phyloP scores from a whole-genome alignment of 106 monocot species.

The Xerophyta viscosa region DNA sequence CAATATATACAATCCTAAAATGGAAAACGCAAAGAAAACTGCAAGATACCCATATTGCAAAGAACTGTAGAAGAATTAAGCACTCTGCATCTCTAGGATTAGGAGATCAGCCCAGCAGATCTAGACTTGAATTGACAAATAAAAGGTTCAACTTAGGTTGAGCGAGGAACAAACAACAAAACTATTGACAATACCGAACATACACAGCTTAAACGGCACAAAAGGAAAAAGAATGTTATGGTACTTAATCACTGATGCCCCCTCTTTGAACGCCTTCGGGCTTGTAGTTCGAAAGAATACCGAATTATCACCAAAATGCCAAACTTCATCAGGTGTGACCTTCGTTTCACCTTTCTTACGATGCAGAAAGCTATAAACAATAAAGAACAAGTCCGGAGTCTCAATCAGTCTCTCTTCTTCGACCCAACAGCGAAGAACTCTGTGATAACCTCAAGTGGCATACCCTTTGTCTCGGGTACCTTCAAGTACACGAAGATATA shows the following conservation, averaged over 20 bases:
- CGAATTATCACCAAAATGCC: neutral
- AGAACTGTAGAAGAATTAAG: too few relatives aligned
- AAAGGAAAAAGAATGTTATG: neutral
- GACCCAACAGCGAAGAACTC: slow-evolving; percentile 40
- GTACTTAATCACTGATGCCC: neutral
- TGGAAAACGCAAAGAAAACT: too few relatives aligned
- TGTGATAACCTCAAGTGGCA: slow-evolving; percentile 48
- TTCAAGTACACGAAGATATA: slow-evolving; percentile 29
- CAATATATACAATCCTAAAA: too few relatives aligned
- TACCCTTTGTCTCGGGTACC: slow-evolving; percentile 56
- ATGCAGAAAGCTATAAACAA: too few relatives aligned
- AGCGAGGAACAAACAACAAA: too few relatives aligned
- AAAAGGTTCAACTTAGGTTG: too few relatives aligned
- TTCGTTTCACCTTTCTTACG: neutral
- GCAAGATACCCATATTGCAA: too few relatives aligned
- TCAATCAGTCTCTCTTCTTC: slow-evolving; percentile 9
- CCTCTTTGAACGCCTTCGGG: too few relatives aligned
- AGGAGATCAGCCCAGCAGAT: too few relatives aligned
- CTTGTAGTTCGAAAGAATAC: neutral
- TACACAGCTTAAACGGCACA: neutral
- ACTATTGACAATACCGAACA: neutral
- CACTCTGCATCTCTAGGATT: too few relatives aligned
- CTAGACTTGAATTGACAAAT: too few relatives aligned
- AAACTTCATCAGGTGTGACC: neutral
- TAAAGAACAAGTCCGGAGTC: too few relatives aligned